A percentile compares a stretch with the other conserved stretches of the same genome.
These are phyloP conservation scores for Tuber brumale DNA, from an alignment of 495 filamentous ascomycete genomes.

Conservation along the genomic window DNA sequence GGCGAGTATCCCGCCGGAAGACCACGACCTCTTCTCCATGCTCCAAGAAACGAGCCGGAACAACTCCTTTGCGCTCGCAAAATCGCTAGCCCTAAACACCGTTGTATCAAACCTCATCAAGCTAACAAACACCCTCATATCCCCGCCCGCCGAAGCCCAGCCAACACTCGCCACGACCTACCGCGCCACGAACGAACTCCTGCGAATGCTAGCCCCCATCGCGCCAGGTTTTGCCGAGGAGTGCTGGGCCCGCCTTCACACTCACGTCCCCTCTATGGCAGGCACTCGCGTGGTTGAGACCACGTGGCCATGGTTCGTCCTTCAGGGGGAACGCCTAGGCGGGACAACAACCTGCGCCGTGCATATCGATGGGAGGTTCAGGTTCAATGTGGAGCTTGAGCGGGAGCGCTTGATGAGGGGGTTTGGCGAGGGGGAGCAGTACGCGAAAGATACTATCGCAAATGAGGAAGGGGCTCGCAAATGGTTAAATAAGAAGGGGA, in stretches of 20 bases:
- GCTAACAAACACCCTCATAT: slow-evolving; percentile 60
- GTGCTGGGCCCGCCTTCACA: slow-evolving; percentile 60
- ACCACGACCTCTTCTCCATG: not conserved
- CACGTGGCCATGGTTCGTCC: slow-evolving; percentile 28
- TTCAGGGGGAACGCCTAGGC: slow-evolving; percentile 15
- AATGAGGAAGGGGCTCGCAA: slow-evolving; percentile 41
- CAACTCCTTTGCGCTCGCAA: not conserved
- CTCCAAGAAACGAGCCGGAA: slow-evolving; percentile 1
- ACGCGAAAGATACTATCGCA: slow-evolving; percentile 48
- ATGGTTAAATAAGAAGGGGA: slow-evolving; percentile 41
- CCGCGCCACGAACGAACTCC: slow-evolving; percentile 47
- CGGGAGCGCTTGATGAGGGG: slow-evolving; percentile 42
- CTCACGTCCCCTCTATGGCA: slow-evolving; percentile 9
- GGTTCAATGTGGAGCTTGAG: slow-evolving; percentile 56
- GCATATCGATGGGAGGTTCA: slow-evolving; percentile 68
- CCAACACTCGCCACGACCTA: slow-evolving; percentile 42
- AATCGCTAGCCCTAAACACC: slow-evolving; percentile 63
- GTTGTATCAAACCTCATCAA: slow-evolving; percentile 73
- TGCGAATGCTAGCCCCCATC: slow-evolving; percentile 69
- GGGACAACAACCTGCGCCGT: slow-evolving; percentile 51
- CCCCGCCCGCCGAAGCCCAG: slow-evolving; percentile 42
- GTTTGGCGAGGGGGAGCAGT: slow-evolving; percentile 30
- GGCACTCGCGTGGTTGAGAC: slow-evolving; percentile 22
- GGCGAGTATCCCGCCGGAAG: not conserved
- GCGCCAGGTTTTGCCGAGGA: slow-evolving; percentile 73